These are phyloP conservation scores for Amaranthus cruentus DNA, from an alignment of 148 eudicot species.

Conservation along the genomic window DNA sequence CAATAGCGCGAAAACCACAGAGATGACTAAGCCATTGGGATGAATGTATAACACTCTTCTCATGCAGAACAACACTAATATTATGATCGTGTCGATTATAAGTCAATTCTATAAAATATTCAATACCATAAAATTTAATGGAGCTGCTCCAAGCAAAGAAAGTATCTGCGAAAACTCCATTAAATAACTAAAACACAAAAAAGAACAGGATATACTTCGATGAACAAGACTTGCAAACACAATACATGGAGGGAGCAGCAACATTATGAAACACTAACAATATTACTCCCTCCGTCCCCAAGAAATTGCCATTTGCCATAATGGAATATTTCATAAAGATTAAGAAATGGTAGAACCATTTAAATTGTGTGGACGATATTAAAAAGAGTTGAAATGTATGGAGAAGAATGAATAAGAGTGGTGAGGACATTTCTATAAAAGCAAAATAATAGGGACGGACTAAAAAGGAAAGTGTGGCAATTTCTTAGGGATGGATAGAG, in stretches of 20 bases:
- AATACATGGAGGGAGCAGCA: background rate
- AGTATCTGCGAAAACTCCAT: background rate
- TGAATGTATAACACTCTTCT: background rate
- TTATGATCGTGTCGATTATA: background rate
- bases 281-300: background rate
- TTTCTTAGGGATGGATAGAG: background rate
- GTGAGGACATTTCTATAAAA: too few relatives aligned
- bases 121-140: background rate
- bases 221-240: slow-evolving; percentile 4
- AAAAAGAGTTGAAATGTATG: too few relatives aligned
- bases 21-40: slow-evolving; percentile 2
- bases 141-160: background rate
- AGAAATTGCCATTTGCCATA: too few relatives aligned
- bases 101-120: background rate
- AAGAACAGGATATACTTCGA: background rate
- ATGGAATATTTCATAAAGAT: too few relatives aligned
- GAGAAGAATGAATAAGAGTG: too few relatives aligned
- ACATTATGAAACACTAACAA: slow-evolving; percentile 1
- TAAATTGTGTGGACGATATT: too few relatives aligned
- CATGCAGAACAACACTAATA: background rate
- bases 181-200: background rate
- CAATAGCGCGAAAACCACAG: slow-evolving; percentile 4
- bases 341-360: too few relatives aligned
- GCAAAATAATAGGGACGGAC: too few relatives aligned
- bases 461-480: too few relatives aligned